phyloP scores from a whole-genome alignment of 495 filamentous ascomycete genomes.

The Corynascus novoguineensis region DNA sequence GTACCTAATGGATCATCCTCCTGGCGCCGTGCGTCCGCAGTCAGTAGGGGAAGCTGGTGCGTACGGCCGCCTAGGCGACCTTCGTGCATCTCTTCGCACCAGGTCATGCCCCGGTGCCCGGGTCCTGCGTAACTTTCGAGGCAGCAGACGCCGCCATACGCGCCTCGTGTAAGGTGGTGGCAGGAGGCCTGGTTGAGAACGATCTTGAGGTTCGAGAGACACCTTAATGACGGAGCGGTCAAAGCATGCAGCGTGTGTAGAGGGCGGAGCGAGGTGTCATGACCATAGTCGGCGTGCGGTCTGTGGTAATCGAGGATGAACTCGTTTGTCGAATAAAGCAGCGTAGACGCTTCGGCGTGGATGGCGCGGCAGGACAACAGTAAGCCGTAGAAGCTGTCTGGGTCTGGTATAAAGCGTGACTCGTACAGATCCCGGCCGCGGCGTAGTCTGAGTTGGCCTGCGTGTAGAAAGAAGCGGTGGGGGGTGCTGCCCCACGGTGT shows the following conservation, averaged over 20 bases:
- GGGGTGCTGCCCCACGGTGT: neutral
- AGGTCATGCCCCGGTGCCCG: neutral
- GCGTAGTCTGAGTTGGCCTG: neutral
- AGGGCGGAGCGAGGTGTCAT: neutral
- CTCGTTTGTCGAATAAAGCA: neutral
- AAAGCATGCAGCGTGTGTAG: neutral
- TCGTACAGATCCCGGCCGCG: neutral
- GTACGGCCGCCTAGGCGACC: no score
- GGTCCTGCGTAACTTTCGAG: neutral
- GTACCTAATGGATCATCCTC: neutral
- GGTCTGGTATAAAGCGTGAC: neutral
- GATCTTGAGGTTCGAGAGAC: neutral
- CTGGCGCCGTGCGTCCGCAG: no score
- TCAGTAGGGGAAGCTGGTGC: neutral
- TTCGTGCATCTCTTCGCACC: neutral
- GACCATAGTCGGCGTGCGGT: neutral
- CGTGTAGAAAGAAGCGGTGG: neutral
- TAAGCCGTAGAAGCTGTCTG: neutral
- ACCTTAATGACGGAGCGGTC: neutral
- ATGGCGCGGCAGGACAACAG: neutral
- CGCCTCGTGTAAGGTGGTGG: neutral
- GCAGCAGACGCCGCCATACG: neutral
- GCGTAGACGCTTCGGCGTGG: neutral
- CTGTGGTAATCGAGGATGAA: neutral
- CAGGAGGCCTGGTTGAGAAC: constrained; percentile 1